Percentiles rank a stretch among this genome's conserved stretches.
These are phyloP conservation scores for Panicum virgatum DNA, from an alignment of 202 grass and related monocot species.

Conservation along the genomic window DNA sequence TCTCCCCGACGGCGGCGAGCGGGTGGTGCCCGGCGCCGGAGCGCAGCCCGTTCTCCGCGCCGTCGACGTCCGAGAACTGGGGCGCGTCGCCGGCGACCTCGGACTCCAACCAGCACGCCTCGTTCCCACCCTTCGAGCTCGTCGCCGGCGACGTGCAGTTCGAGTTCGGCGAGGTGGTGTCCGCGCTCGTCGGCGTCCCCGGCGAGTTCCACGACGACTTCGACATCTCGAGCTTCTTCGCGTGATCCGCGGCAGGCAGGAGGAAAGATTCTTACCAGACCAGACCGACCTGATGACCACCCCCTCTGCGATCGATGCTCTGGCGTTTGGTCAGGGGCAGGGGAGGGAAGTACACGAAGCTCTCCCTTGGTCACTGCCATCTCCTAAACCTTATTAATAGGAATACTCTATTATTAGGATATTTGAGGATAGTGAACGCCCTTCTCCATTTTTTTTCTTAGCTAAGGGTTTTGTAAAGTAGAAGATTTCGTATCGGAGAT, in stretches of 20 bases:
- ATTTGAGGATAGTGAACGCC: not conserved
- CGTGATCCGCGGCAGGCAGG: not conserved
- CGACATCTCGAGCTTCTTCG: not conserved
- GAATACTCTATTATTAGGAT: no score
- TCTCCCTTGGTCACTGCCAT: not conserved
- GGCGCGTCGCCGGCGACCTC: constrained; percentile 39
- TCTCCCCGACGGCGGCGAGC: constrained; percentile 38
- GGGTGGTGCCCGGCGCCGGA: not conserved
- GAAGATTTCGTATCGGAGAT: no score
- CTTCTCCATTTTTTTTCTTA: not conserved
- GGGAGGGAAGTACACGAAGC: constrained; percentile 27
- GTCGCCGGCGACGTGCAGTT: not conserved
- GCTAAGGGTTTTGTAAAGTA: not conserved
- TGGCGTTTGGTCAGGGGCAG: constrained; percentile 8
- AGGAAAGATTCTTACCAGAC: not conserved
- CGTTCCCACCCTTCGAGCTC: constrained; percentile 7
- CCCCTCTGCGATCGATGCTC: constrained; percentile 7
- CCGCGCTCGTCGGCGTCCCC: constrained; percentile 6
- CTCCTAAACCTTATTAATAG: not conserved
- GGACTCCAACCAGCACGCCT: constrained; percentile 50
- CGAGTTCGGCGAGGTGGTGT: constrained; percentile 45
- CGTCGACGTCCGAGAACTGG: constrained; percentile 29
- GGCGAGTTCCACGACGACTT: constrained; percentile 33
- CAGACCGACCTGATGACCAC: not conserved
- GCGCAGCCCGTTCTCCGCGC: constrained; percentile 17